Percentiles rank a stretch among this genome's conserved stretches.
These are phyloP conservation scores for Phytophthora constricta DNA, from an alignment of 352 stramenopile species.

Conservation along the genomic window DNA sequence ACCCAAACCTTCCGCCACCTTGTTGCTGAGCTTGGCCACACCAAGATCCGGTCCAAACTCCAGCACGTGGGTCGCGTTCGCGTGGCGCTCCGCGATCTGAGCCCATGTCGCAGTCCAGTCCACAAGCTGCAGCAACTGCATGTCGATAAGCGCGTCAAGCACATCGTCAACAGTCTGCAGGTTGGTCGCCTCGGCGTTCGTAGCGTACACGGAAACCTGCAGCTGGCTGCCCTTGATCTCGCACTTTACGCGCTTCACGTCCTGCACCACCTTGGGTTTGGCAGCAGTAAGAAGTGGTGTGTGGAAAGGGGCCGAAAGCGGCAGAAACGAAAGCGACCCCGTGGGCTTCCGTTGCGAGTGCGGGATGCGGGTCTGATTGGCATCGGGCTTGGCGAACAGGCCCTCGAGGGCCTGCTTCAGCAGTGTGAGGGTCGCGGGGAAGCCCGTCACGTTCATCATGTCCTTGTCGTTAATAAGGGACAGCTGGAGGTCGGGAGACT, in stretches of 20 bases:
- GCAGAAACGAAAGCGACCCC: conserved; percentile 62
- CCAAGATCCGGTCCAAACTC: conserved; percentile 78
- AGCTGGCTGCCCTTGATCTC: conserved; percentile 54
- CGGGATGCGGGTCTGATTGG: conserved; percentile 78
- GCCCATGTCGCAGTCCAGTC: conserved; percentile 68
- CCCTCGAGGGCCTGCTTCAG: conserved; percentile 60
- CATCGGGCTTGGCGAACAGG: conserved; percentile 55
- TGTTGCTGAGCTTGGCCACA: conserved; percentile 54
- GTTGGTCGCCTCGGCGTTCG: conserved; percentile 54
- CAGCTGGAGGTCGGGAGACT: conserved; percentile 65
- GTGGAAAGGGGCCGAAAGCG: conserved; percentile 82
- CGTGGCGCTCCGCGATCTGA: conserved; percentile 42
- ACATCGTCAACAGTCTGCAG: conserved; percentile 60
- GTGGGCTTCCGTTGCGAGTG: conserved; percentile 82
- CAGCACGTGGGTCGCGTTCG: conserved; percentile 64
- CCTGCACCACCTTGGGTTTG: conserved; percentile 49
- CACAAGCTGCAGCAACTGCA: conserved; percentile 71
- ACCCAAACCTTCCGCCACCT: conserved; percentile 58
- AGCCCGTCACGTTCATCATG: conserved; percentile 75
- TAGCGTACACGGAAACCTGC: conserved; percentile 73
- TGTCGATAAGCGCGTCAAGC: conserved; percentile 52
- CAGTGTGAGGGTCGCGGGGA: conserved; percentile 57
- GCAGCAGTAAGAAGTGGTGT: conserved; percentile 55
- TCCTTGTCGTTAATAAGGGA: conserved; percentile 73
- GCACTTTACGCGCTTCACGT: conserved; percentile 56